Percentiles rank a stretch among this genome's conserved stretches.
Conservation (phyloP, 2,329 filamentous ascomycete genomes). For the Alternaria atra region DNA sequence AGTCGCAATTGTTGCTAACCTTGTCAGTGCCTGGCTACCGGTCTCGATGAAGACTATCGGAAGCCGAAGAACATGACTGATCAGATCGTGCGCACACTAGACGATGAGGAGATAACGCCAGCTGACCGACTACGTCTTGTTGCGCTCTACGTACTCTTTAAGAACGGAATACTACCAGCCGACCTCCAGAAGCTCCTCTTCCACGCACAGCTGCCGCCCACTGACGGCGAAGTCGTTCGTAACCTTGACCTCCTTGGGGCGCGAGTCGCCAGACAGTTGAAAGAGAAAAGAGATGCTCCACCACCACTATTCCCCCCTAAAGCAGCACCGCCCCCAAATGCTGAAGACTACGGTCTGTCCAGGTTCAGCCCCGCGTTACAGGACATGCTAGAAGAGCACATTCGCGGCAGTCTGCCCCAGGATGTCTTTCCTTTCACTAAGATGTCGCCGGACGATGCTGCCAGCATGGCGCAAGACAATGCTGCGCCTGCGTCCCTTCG, state of each 20-base stretch:
- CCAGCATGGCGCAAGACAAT: constrained; percentile 64
- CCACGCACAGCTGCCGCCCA: constrained; percentile 79
- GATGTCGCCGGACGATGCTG: constrained; percentile 68
- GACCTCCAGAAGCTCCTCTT: constrained; percentile 86
- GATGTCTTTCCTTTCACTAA: constrained; percentile 60
- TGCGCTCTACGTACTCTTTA: constrained; percentile 84
- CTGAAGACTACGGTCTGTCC: constrained; percentile 83
- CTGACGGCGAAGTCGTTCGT: constrained; percentile 75
- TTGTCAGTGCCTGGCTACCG: constrained; percentile 77
- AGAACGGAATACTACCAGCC: constrained; percentile 82
- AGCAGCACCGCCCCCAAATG: constrained; percentile 58
- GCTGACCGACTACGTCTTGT: constrained; percentile 85
- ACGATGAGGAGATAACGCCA: constrained; percentile 77
- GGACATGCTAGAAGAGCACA: constrained; percentile 78
- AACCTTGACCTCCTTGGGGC: constrained; percentile 87
- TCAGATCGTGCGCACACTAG: constrained; percentile 84
- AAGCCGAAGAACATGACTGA: constrained; percentile 91
- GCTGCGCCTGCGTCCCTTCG: constrained; percentile 72
- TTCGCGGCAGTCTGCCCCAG: constrained; percentile 53
- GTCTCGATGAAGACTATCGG: constrained; percentile 88
- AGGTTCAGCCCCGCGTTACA: constrained; percentile 86
- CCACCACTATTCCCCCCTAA: constrained; percentile 78
- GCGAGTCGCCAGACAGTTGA: constrained; percentile 74
- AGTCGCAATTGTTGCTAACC: constrained; percentile 3
- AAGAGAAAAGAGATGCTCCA: constrained; percentile 74